Evolutionary conservation across 2,329 filamentous ascomycete genomes (phyloP), one percentile per base, ranked within the genome.

Genomic region (Metarhizium rileyi): DNA sequence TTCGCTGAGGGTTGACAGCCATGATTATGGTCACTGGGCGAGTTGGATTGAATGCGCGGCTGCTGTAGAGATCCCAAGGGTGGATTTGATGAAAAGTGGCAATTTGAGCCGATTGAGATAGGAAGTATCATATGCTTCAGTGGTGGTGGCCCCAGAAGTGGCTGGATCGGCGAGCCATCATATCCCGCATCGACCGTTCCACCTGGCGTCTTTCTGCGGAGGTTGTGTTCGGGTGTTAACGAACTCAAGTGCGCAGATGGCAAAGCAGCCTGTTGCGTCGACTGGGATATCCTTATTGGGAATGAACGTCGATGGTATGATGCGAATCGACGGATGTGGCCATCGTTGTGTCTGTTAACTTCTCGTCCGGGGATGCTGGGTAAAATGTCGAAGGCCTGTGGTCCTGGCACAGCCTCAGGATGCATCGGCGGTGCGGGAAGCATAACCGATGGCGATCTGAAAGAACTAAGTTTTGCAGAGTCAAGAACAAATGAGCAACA

Each of bases 161-260:
- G 80, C 61, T 89, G 85, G 22, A 83, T 76, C 1, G 84, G 82
- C 5, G 87, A 87, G 28, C 87, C 89, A 74, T 97, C 90, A 61
- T 95, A 96, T 10, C 89, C 90, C 48, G 87, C 89, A 56, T 91
- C 85, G 53, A 97, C 78, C 35, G 90, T 95, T n/a, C 91, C 93
- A 61, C 84, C 91, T 4, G 91, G 93, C 8, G 91, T 97, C 67
- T 97, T 97, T 56, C 91, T 81, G 56, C 91, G 82, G 50, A 96
- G 74, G 58, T 88, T 86, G 65, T 67, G 64, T 49, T 67, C 65
- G 52, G 58, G 52, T 36, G 60, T 51, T 55, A 63, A 53, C 43
- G 44, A 50, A 48, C 43, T 46, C 49, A 28, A 53, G 45, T 44
- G 53, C 52, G 38, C 48, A 41, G 33, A 55, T 44, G 46, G 51